Conservation (phyloP, 495 filamentous ascomycete genomes). For the Aspergillus saccharolyticus region DNA sequence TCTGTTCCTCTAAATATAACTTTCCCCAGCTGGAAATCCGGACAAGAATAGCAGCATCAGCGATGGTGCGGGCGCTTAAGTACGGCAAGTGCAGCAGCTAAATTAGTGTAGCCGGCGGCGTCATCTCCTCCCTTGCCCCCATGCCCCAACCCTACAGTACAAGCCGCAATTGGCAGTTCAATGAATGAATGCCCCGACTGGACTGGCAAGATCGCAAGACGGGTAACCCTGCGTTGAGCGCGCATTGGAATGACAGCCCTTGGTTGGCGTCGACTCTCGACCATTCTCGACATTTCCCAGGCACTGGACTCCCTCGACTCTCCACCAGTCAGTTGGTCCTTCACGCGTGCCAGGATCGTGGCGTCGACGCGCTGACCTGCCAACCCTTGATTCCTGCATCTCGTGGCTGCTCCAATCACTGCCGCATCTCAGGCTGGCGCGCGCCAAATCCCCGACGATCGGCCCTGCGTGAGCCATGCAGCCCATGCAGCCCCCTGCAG, state of each 20-base stretch:
- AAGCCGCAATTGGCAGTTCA: no score
- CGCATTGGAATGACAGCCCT: slow-evolving; percentile 5
- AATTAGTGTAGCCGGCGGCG: background rate
- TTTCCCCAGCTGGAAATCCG: background rate
- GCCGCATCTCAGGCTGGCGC: background rate
- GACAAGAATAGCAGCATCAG: slow-evolving; percentile 3
- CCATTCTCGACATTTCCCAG: background rate
- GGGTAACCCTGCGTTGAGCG: background rate
- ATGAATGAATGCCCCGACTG: no score
- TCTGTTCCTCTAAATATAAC: background rate
- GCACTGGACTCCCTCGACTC: background rate
- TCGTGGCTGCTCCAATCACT: slow-evolving; percentile 3
- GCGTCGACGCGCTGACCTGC: slow-evolving; percentile 2
- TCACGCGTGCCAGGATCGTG: slow-evolving; percentile 6
- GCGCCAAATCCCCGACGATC: slow-evolving; percentile 1
- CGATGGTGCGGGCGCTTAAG: background rate
- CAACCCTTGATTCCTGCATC: slow-evolving; percentile 6
- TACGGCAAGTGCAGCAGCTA: background rate
- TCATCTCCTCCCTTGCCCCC: no score
- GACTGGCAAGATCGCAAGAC: no score
- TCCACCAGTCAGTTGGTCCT: background rate
- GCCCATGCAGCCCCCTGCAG: no score
- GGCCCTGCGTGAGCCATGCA: slow-evolving; percentile 3
- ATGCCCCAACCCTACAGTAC: no score
- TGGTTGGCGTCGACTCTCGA: background rate